These are phyloP conservation scores for Fusarium sp. DNA, from an alignment of 2,329 filamentous ascomycete genomes.

Conservation along the genomic window DNA sequence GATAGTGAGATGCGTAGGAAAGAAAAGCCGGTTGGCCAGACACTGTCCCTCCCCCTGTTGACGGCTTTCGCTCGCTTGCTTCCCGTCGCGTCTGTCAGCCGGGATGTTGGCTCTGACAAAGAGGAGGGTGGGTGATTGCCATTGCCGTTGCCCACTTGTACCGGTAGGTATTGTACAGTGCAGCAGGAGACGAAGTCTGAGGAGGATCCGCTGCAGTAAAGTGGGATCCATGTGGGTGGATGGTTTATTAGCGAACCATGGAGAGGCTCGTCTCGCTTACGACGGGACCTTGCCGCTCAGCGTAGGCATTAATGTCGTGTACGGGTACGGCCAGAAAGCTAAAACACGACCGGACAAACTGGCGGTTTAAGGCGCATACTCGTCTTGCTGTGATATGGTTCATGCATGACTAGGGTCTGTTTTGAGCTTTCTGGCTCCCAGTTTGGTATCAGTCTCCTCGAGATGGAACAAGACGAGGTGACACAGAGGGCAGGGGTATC, in stretches of 20 bases:
- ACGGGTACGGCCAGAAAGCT: slow-evolving; percentile 24
- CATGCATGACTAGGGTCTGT: slow-evolving; percentile 11
- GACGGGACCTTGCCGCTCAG: slow-evolving; percentile 24
- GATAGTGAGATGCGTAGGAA: slow-evolving; percentile 40
- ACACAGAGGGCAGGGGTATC: slow-evolving; percentile 34
- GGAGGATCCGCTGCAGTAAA: slow-evolving; percentile 16
- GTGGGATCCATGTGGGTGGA: slow-evolving; percentile 23
- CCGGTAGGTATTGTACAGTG: slow-evolving; percentile 12
- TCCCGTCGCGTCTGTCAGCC: slow-evolving; percentile 42
- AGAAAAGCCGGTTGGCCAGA: slow-evolving; percentile 36
- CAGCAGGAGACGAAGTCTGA: slow-evolving; percentile 4
- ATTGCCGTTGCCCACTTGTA: slow-evolving; percentile 25
- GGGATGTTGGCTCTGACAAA: slow-evolving; percentile 31
- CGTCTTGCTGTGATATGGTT: slow-evolving; percentile 24
- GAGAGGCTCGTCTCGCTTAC: slow-evolving; percentile 33
- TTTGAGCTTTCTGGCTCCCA: slow-evolving; percentile 15
- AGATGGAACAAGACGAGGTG: slow-evolving; percentile 34
- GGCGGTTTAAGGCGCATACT: slow-evolving; percentile 18
- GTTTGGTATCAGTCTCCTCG: slow-evolving; percentile 25
- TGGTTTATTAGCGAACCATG: slow-evolving; percentile 20
- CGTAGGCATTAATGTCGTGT: slow-evolving; percentile 7
- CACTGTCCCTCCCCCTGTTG: slow-evolving; percentile 30
- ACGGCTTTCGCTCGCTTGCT: slow-evolving; percentile 43
- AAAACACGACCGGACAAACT: slow-evolving; percentile 30
- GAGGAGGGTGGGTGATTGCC: slow-evolving; percentile 16